Conservation (phyloP, 2,329 filamentous ascomycete species). For the Aureobasidium leucospermi region DNA sequence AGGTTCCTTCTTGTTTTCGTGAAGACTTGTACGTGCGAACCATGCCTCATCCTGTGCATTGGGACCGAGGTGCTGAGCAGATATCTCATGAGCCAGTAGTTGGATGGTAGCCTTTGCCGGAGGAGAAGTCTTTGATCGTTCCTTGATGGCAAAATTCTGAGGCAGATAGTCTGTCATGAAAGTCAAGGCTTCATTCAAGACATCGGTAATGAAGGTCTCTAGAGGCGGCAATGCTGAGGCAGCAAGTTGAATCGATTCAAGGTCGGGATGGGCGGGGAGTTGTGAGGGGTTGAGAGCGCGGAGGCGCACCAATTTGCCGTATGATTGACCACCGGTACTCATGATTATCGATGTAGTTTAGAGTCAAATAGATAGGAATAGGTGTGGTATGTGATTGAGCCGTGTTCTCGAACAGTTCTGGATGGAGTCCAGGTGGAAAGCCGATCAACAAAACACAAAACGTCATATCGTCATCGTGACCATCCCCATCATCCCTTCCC, state of each 20-base stretch:
- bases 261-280: constrained; percentile 28
- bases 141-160: constrained; percentile 47
- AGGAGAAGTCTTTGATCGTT: constrained; percentile 39
- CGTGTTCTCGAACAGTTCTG: background rate
- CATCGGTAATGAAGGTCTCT: constrained; percentile 42
- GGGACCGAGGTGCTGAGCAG: constrained; percentile 36
- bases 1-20: constrained; percentile 43
- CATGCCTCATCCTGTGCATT: constrained; percentile 45
- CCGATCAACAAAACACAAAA: background rate
- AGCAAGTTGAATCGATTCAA: constrained; percentile 24
- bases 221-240: constrained; percentile 37
- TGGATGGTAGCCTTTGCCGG: constrained; percentile 47
- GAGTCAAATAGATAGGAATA: background rate
- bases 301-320: constrained; percentile 27
- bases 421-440: background rate
- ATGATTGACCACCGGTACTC: background rate
- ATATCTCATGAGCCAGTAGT: constrained; percentile 46
- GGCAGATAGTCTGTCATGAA: constrained; percentile 53
- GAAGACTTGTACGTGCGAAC: constrained; percentile 56
- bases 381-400: background rate
- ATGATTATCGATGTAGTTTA: background rate
- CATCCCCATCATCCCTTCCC: background rate
- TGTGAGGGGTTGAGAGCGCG: constrained; percentile 23
- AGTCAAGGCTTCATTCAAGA: constrained; percentile 52
- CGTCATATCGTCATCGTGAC: background rate